phyloP scores from a whole-genome alignment of 164 flowering plant species.

The Berberis thunbergii region DNA sequence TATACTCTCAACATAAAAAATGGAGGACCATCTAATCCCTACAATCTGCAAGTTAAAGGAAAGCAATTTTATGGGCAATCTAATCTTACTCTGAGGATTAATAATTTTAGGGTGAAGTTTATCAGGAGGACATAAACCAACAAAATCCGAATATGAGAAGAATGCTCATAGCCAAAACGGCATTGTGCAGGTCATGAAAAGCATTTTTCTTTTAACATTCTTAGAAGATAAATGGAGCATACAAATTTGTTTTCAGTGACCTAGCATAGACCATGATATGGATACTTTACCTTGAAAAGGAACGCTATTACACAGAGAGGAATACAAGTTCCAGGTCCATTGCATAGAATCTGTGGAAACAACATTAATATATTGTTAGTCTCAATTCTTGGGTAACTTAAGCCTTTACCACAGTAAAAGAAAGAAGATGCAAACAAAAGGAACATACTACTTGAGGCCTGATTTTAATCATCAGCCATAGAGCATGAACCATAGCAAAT shows the following conservation, averaged over 20 bases:
- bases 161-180: no score
- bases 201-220: no score
- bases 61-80: neutral
- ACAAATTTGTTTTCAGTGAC: neutral
- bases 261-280: neutral
- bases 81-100: neutral
- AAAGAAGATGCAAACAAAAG: neutral
- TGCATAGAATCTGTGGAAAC: constrained; percentile 64
- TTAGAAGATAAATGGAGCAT: no score
- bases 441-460: constrained; percentile 84
- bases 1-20: constrained; percentile 82
- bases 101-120: neutral
- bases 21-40: constrained; percentile 78
- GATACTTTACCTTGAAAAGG: constrained; percentile 42
- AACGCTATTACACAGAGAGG: constrained; percentile 77
- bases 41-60: constrained; percentile 43
- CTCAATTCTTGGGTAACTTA: neutral
- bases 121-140: neutral
- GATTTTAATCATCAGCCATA: constrained; percentile 66
- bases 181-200: no score
- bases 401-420: neutral
- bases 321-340: constrained; percentile 94
- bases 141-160: no score
- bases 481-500: constrained; percentile 67
- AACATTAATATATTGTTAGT: neutral